A percentile compares a stretch with the other conserved stretches of the same genome.
These are phyloP conservation scores for Trichosporon ovoides DNA, from an alignment of 1,284 basidiomycete species.

Conservation along the genomic window DNA sequence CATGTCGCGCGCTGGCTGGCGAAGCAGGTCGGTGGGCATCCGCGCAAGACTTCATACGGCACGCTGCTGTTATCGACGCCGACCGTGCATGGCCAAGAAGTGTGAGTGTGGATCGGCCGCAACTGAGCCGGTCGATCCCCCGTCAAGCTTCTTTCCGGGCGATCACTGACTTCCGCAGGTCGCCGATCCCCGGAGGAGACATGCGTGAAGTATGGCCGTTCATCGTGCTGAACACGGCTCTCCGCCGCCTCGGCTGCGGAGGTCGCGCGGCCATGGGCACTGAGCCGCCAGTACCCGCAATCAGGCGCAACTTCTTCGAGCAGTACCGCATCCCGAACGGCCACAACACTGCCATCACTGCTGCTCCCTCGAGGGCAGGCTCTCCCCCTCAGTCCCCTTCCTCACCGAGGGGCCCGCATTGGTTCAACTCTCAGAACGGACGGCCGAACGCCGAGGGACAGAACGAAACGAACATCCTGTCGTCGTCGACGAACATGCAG, in stretches of 20 bases:
- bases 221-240: conserved; percentile 41
- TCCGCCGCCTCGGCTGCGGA: conserved; percentile 43
- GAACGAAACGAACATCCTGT: neutral
- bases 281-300: conserved; percentile 33
- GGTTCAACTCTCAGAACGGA: neutral
- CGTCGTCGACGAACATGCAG: neutral
- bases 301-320: conserved; percentile 43
- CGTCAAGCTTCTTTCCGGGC: neutral
- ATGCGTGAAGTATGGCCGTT: conserved; percentile 39
- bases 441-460: neutral
- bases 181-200: conserved; percentile 38
- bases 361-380: conserved; percentile 3
- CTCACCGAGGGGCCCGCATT: neutral
- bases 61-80: conserved; percentile 39
- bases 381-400: conserved; percentile 33
- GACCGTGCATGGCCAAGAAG: conserved; percentile 38
- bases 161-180: conserved; percentile 16
- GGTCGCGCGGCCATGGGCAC: conserved; percentile 44
- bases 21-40: conserved; percentile 27
- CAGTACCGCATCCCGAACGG: conserved; percentile 33
- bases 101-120: conserved; percentile 24
- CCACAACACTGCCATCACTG: neutral
- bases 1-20: conserved; percentile 29
- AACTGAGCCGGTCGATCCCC: neutral
- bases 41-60: conserved; percentile 35